Base-by-base conservation (phyloP, 805 yeast genomes). In the Vanderwaltozyma verrucispora region DNA sequence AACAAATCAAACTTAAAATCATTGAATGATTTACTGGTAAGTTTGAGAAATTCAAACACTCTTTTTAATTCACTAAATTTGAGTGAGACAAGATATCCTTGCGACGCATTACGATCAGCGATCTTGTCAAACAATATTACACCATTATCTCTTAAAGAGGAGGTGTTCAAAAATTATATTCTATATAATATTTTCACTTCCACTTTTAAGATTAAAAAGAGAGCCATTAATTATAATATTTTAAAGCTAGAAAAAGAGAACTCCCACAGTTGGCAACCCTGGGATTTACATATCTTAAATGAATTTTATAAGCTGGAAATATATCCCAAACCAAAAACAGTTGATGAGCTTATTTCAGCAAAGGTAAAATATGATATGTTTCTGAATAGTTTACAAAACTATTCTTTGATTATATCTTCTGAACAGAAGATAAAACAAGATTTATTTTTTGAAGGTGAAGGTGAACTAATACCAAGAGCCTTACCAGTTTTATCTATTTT, bases 41-140 rank as follows among this genome's bases (percentile, higher is more conserved):
- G 6, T 21, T 21, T 9, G 9, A 21, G 9, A 21, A 21, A 21
- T n/a, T n/a, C n/a, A n/a, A n/a, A n/a, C n/a, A n/a, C n/a, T n/a
- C n/a, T n/a, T n/a, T n/a, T n/a, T n/a, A n/a, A n/a, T n/a, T n/a
- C n/a, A n/a, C n/a, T n/a, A n/a, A n/a, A n/a, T n/a, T n/a, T n/a
- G n/a, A n/a, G n/a, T n/a, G n/a, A n/a, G n/a, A n/a, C n/a, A n/a
- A n/a, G n/a, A n/a, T 49, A 50, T 30, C 53, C 58, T 9, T 49
- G 50, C 16, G 60, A 54, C 36, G 45, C 51, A 28, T 18, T 54
- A 3, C 41, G 57, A 11, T 41, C 46, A 13, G 38, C 49, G 6
- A 23, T 54, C 8, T 16, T 49, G 11, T 42, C 56, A 4, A 38
- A 34, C 17, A 40, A 40, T 13, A 26, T 39, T 11, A 35, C 44